A percentile compares a stretch with the other conserved stretches of the same genome.
Conservation (phyloP, 1,284 basidiomycete species). For the Irpex lacteus region DNA sequence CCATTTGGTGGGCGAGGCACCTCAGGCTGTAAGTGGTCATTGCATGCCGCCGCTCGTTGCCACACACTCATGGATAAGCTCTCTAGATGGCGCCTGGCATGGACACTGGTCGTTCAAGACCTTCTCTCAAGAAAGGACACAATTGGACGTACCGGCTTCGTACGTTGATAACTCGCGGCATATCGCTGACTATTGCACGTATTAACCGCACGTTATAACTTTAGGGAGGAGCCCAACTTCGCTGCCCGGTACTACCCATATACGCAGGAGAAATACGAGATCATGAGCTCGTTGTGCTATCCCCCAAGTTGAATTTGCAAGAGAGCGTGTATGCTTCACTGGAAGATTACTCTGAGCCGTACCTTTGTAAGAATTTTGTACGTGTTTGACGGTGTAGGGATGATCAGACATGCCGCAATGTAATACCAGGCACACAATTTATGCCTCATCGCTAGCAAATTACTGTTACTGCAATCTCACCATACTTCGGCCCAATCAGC, state of each 20-base stretch:
- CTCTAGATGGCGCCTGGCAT: constrained; percentile 43
- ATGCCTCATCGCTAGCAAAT: too few species aligned
- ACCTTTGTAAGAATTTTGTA: background rate
- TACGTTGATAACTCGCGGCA: constrained; percentile 16
- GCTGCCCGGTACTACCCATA: constrained; percentile 36
- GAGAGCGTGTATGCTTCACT: background rate
- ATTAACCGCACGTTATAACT: background rate
- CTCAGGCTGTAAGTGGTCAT: constrained; percentile 9
- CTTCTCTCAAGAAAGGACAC: constrained; percentile 45
- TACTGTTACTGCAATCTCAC: too few species aligned
- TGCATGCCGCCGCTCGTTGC: background rate
- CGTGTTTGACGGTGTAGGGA: too few species aligned
- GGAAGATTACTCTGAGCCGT: background rate
- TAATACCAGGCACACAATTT: too few species aligned
- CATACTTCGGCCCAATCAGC: background rate
- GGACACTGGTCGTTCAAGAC: constrained; percentile 38
- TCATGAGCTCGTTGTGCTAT: constrained; percentile 2
- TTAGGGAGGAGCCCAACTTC: constrained; percentile 32
- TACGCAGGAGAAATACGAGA: constrained; percentile 25
- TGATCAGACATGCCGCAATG: too few species aligned
- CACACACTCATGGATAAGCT: background rate
- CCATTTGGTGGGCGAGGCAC: constrained; percentile 13
- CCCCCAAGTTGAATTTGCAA: background rate
- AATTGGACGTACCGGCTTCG: constrained; percentile 39
- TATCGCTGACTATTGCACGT: background rate